Base-by-base conservation (phyloP, 2,329 filamentous ascomycete species). In the Fusarium burgessii region DNA sequence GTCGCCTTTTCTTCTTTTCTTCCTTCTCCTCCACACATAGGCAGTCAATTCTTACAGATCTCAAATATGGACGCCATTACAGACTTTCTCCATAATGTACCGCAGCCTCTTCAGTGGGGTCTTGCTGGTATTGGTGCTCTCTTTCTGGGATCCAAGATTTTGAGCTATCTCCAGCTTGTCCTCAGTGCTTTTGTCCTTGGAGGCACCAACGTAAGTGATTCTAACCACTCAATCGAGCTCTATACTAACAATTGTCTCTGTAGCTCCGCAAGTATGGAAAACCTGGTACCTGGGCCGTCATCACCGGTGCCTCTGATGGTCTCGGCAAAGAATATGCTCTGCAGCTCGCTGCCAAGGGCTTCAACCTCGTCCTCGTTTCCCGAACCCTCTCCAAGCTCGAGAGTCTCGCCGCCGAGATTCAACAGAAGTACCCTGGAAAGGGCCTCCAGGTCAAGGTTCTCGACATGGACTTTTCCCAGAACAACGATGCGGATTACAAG, bases 261-360 rank as follows among this genome's bases (percentile, higher is more conserved):
- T 64, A 97, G 95, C 90, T 99, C 63, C 91, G 91, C 76, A 94
- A 92, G 74, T 98, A 97, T 83, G 96, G 95, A 74, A 92, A 92
- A 75, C 93, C 94, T 77, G 95, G 95, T 68, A 95, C 92, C 63
- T 99, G 95, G 95, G 96, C 93, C 35, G 89, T 99, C 59, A 88
- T 99, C 42, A 99, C 96, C 29, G 96, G 96, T 70, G 96, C 95
- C 55, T 98, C 95, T 14, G 96, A 99, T 82, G 97, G 96, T 71
- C 91, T 99, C 70, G 96, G 96, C 79, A 98, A 97, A 83, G 96
- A 99, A 84, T 99, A 94, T 80, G 94, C 95, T 40, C 87, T 92
- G 35, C 94, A 98, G 81, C 91, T 99, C 62, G 95, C 96, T 27
- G 86, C 89, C 68, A 95, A 96, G 80, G 95, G 95, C 77, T 99